These are phyloP conservation scores for Hypoxylon rubiginosum DNA, from an alignment of 2,329 filamentous ascomycete species.

Conservation along the genomic window DNA sequence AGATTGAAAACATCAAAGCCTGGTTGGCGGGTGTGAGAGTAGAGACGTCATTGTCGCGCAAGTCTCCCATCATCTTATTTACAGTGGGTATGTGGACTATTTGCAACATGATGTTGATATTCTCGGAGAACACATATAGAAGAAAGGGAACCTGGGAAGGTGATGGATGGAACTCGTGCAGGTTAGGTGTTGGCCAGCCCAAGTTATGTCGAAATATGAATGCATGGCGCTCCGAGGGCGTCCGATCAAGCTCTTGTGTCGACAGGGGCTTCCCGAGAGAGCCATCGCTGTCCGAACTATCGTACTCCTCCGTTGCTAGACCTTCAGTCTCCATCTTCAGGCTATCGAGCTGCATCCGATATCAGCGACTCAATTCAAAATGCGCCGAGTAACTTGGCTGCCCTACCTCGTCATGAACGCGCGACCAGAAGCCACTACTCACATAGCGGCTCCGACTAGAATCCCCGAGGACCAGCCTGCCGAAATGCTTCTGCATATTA, in stretches of 20 bases:
- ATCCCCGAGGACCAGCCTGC: constrained; percentile 62
- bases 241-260: constrained; percentile 57
- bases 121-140: constrained; percentile 64
- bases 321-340: constrained; percentile 58
- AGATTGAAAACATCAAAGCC: constrained; percentile 69
- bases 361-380: constrained; percentile 38
- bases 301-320: constrained; percentile 52
- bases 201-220: constrained; percentile 66
- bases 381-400: neutral
- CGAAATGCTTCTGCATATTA: constrained; percentile 58
- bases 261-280: constrained; percentile 49
- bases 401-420: constrained; percentile 67
- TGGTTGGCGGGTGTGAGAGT: constrained; percentile 60
- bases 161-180: constrained; percentile 62
- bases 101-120: constrained; percentile 61
- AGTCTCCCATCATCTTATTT: constrained; percentile 54
- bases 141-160: constrained; percentile 69
- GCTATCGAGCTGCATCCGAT: constrained; percentile 56
- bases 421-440: constrained; percentile 68
- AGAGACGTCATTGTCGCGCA: constrained; percentile 51
- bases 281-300: constrained; percentile 57
- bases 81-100: constrained; percentile 63
- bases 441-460: constrained; percentile 61
- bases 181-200: constrained; percentile 47
- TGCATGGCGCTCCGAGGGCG: constrained; percentile 61